phyloP scores from a whole-genome alignment of 495 filamentous ascomycete genomes.

The Tuber melanosporum region DNA sequence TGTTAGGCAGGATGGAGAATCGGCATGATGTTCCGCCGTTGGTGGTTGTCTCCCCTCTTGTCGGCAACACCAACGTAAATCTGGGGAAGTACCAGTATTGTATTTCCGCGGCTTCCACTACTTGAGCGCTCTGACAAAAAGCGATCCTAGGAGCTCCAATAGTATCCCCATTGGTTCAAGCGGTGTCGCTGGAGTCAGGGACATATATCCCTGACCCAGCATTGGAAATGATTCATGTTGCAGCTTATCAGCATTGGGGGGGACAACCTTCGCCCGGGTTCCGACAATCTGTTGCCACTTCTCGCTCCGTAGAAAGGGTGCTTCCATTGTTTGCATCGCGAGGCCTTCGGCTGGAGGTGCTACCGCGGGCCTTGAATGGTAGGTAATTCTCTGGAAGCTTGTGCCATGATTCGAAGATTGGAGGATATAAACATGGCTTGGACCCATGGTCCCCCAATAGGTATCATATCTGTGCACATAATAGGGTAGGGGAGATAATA shows the following conservation, averaged over 20 bases:
- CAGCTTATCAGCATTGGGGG: constrained; percentile 47
- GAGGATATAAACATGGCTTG: constrained; percentile 51
- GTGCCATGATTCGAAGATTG: constrained; percentile 49
- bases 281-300: constrained; percentile 53
- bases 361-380: constrained; percentile 58
- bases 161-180: constrained; percentile 48
- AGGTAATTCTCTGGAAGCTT: constrained; percentile 47
- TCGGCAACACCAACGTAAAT: constrained; percentile 55
- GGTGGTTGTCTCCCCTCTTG: constrained; percentile 48
- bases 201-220: constrained; percentile 44
- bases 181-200: constrained; percentile 46
- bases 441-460: constrained; percentile 45
- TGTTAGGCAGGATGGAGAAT: neutral
- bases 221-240: neutral
- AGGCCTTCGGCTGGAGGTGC: constrained; percentile 62
- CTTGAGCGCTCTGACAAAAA: constrained; percentile 48
- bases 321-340: constrained; percentile 53
- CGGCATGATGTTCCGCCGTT: constrained; percentile 50
- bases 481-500: neutral
- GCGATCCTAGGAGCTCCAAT: constrained; percentile 53
- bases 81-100: constrained; percentile 48
- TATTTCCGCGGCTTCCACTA: no score
- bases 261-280: constrained; percentile 11
- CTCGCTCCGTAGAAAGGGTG: constrained; percentile 56
- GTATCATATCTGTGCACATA: neutral